Conservation (phyloP, 208 protist species). For the Trichomonas vaginalis region DNA sequence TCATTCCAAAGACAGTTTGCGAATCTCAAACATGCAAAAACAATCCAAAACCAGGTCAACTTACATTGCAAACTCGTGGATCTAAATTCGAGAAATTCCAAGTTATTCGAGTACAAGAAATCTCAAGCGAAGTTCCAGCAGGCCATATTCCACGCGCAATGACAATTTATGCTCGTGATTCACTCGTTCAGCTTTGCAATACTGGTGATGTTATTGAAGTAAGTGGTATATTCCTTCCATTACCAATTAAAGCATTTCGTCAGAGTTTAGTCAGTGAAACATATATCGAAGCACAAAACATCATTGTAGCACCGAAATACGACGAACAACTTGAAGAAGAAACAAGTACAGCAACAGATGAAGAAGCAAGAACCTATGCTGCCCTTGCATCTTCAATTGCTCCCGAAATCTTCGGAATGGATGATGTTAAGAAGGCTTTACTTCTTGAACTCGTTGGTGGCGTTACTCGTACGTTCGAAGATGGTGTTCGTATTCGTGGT, state of each 20-base stretch:
- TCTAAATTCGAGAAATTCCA: conserved; percentile 68
- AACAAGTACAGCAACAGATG: background rate
- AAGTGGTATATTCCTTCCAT: conserved; percentile 32
- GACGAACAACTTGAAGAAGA: background rate
- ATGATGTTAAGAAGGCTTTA: conserved; percentile 64
- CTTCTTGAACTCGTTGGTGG: conserved; percentile 60
- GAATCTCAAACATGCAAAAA: conserved; percentile 31
- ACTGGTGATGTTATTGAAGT: conserved; percentile 53
- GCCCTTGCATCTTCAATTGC: conserved; percentile 47
- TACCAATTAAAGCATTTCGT: conserved; percentile 39
- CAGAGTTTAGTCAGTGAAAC: conserved; percentile 54
- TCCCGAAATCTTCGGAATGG: conserved; percentile 67
- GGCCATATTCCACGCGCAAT: conserved; percentile 60
- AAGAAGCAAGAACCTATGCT: background rate
- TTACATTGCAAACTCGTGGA: conserved; percentile 55
- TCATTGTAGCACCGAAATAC: background rate
- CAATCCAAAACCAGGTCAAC: conserved; percentile 35
- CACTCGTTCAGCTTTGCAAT: conserved; percentile 42
- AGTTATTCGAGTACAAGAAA: conserved; percentile 60
- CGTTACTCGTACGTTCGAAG: conserved; percentile 20
- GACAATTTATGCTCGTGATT: conserved; percentile 49
- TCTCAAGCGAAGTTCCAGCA: conserved; percentile 48
- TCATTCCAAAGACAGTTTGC: conserved; percentile 50
- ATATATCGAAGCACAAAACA: conserved; percentile 49
- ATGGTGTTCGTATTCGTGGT: conserved; percentile 56